Base-by-base conservation (phyloP, 1,139 yeast species). In the Taiozyma sp. region DNA sequence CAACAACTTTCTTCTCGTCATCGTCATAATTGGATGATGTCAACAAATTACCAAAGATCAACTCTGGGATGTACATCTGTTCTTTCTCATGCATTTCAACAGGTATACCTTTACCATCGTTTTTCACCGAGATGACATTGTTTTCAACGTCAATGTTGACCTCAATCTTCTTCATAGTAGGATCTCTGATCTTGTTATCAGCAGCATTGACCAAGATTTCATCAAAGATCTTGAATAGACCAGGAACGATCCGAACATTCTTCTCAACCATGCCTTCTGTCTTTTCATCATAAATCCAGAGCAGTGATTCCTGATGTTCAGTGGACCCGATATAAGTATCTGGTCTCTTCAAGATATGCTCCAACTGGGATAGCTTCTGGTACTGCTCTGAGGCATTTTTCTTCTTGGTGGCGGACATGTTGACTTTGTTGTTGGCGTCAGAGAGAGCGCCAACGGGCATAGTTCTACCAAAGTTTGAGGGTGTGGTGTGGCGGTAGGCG, bases 161-260 rank as follows among this genome's bases (percentile, higher is more conserved):
- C 54, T 83, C 88, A 55, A 95, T 81, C 58, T 80, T 82, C 64
- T 83, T 88, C 99, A 95, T 95, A 9, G 79, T 63, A 1, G 96
- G 90, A 66, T 95, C 99, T 61, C 99, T 83, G 57, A 93, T 93
- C 72, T 95, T 95, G 73, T 95, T 95, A 70, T 95, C 99, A 16
- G 99, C 99, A 3, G 99, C 99, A 69, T 95, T 95, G 51, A 95
- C 99, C 59, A 95, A 75, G 57, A 95, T 92, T 72, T 95, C 99
- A 70, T 95, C 99, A 68, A 93, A 95, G 50, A 95, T 93, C 72
- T 95, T 95, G 72, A 90, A 93, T 55, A 95, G 72, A 50, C 99
- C 99, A 4, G 99, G 99, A 16, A 93, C 98, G 59, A 91, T 87
- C 45, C 78, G 80, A 36, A 93, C 96, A 34, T 75, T 78, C 58